Evolutionary conservation across 345 rosid species (phyloP).

Genomic region (Citrus hindsii): DNA sequence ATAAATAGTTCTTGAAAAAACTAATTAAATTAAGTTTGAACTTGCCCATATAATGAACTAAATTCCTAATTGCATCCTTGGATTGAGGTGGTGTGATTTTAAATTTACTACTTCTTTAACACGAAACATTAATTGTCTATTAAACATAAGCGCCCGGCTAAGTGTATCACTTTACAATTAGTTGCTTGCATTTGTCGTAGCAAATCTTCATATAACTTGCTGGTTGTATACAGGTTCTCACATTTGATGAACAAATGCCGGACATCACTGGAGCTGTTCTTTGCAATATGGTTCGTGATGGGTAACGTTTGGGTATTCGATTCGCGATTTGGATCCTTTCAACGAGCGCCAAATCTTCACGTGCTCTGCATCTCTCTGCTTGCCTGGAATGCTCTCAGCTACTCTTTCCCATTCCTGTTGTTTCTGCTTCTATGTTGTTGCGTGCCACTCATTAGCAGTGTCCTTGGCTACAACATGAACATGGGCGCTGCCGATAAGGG

Average conservation of each 20-base stretch:
- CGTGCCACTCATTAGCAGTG: conserved; percentile 71
- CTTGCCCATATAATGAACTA: no score
- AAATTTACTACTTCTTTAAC: no score
- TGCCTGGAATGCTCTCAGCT: conserved; percentile 87
- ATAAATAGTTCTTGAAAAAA: no score
- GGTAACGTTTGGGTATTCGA: conserved; percentile 98
- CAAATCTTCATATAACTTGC: not conserved
- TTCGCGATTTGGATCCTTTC: conserved; percentile 80
- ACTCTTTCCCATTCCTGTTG: conserved; percentile 87
- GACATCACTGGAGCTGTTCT: conserved; percentile 90
- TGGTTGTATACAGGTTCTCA: conserved; percentile 41
- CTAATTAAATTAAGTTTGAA: no score
- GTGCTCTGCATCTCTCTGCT: conserved; percentile 85
- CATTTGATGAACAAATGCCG: conserved; percentile 92
- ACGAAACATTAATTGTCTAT: no score
- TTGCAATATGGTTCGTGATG: conserved; percentile 99
- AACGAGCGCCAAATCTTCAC: conserved; percentile 78
- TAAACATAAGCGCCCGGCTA: no score
- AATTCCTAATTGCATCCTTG: not conserved
- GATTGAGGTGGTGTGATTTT: not conserved
- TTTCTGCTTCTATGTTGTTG: conserved; percentile 85
- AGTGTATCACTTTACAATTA: no score
- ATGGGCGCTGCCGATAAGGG: conserved; percentile 71
- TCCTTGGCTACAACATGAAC: conserved; percentile 95
- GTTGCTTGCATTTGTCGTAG: no score